These are phyloP conservation scores for Vachellia collinsii DNA, from an alignment of 306 rosid species.

Conservation along the genomic window DNA sequence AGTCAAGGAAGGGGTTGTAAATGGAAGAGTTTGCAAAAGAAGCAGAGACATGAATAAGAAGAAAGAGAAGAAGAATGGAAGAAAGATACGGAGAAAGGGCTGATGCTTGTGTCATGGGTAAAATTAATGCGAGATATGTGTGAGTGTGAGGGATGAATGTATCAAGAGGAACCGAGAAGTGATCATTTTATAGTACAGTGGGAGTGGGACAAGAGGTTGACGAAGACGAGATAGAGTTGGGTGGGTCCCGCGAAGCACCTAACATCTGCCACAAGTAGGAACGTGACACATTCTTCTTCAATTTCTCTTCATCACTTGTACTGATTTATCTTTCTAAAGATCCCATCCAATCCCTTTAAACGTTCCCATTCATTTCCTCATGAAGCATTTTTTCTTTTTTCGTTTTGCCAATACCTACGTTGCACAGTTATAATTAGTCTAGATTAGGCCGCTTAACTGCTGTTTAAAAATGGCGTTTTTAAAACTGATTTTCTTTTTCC, in stretches of 20 bases:
- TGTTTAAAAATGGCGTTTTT: no score
- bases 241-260: neutral
- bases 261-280: neutral
- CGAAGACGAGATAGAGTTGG: neutral
- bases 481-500: no score
- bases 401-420: no score
- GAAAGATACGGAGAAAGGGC: neutral
- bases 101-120: neutral
- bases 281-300: neutral
- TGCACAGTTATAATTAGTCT: no score
- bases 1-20: constrained; percentile 7
- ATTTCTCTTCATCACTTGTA: no score
- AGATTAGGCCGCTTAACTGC: no score
- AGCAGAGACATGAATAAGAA: no score
- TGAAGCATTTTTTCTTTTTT: no score
- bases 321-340: no score
- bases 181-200: neutral
- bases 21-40: neutral
- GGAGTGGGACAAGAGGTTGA: neutral
- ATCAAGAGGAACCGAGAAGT: neutral
- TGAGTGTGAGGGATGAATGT: neutral
- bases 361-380: no score
- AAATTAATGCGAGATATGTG: neutral
- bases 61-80: neutral
- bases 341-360: no score